These are phyloP conservation scores for Stentor roeselii DNA, from an alignment of 73 alveolate genomes.

Conservation along the genomic window DNA sequence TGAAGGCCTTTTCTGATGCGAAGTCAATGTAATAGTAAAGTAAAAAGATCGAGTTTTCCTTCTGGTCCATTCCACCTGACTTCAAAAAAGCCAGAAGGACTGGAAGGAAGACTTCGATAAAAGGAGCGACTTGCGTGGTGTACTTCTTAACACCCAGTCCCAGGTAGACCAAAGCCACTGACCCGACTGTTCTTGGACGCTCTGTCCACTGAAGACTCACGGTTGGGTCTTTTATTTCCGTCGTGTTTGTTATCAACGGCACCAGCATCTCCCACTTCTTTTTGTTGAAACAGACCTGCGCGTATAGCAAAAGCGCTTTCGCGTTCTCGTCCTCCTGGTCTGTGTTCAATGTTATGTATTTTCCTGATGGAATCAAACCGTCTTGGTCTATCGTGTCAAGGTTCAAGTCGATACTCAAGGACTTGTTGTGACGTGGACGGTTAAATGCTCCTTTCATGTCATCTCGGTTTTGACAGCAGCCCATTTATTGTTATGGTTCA, in stretches of 20 bases:
- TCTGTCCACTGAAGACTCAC: slow-evolving; percentile 2
- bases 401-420: neutral
- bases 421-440: neutral
- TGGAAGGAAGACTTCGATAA: neutral
- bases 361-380: neutral
- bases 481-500: too few relatives aligned
- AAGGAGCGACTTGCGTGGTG: neutral
- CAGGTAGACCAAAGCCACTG: neutral
- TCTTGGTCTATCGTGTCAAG: neutral
- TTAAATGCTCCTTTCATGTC: neutral
- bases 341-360: neutral
- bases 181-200: slow-evolving; percentile 7
- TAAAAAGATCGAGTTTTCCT: neutral
- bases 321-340: neutral
- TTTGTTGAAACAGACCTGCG: neutral
- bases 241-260: slow-evolving; percentile 8
- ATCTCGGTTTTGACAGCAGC: slow-evolving; percentile 27
- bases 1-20: slow-evolving; percentile 1
- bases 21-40: neutral
- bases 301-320: neutral
- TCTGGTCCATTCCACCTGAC: neutral
- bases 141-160: neutral
- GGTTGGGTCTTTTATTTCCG: slow-evolving; percentile 3
- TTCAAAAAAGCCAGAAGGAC: neutral
- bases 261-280: neutral